phyloP scores from a whole-genome alignment of 305 asterid genomes.

The Plantago coronopus region DNA sequence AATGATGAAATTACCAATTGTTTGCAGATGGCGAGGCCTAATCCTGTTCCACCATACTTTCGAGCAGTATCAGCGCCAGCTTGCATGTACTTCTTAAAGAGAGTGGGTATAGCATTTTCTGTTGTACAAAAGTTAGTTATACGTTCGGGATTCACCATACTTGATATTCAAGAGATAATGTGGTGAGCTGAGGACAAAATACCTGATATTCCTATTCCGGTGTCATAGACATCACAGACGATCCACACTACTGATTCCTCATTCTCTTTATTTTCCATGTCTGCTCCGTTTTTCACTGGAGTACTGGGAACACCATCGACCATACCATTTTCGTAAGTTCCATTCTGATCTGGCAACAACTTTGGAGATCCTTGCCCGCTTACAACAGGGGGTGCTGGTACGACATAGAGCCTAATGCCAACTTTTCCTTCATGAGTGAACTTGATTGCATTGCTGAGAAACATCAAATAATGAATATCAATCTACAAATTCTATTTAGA shows the following conservation, averaged over 20 bases:
- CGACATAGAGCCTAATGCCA: slow-evolving; percentile 69
- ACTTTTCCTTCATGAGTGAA: slow-evolving; percentile 92
- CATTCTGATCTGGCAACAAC: slow-evolving; percentile 27
- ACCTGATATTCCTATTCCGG: slow-evolving; percentile 97
- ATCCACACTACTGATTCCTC: slow-evolving; percentile 72
- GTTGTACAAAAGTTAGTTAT: slow-evolving; percentile 22
- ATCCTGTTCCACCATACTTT: slow-evolving; percentile 94
- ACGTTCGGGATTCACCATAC: background rate
- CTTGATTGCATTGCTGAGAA: slow-evolving; percentile 77
- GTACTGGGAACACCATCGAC: slow-evolving; percentile 22
- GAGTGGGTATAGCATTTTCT: slow-evolving; percentile 71
- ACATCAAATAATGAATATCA: slow-evolving; percentile 9
- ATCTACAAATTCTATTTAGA: slow-evolving; percentile 2
- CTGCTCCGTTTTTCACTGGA: slow-evolving; percentile 24
- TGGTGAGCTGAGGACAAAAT: slow-evolving; percentile 14
- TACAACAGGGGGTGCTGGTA: slow-evolving; percentile 37
- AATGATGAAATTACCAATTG: slow-evolving; percentile 53
- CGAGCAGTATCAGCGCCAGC: slow-evolving; percentile 89
- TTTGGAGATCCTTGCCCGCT: slow-evolving; percentile 34
- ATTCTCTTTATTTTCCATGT: slow-evolving; percentile 31
- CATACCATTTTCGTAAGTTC: slow-evolving; percentile 21
- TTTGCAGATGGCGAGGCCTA: slow-evolving; percentile 89
- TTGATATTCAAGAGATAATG: background rate
- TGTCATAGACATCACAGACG: slow-evolving; percentile 80
- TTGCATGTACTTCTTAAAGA: slow-evolving; percentile 95